phyloP scores from a whole-genome alignment of 495 filamentous ascomycete genomes.

The Oidiodendron maius region DNA sequence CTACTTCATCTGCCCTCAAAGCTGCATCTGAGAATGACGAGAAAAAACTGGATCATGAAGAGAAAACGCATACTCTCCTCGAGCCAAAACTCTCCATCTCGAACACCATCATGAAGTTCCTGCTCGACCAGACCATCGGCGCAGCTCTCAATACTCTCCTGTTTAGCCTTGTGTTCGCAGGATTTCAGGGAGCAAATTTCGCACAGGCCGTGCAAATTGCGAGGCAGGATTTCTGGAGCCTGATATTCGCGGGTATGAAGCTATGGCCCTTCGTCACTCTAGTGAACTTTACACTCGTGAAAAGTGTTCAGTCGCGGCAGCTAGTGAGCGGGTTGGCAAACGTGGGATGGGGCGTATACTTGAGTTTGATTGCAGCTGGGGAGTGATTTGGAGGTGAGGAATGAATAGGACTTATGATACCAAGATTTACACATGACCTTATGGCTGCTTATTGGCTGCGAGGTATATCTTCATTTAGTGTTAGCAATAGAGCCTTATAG shows the following conservation, averaged over 20 bases:
- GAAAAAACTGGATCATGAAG: constrained; percentile 35
- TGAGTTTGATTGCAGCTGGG: constrained; percentile 49
- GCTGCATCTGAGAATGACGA: constrained; percentile 35
- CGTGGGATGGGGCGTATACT: constrained; percentile 79
- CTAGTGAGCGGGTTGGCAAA: constrained; percentile 77
- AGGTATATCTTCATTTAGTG: too few species aligned
- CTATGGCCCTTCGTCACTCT: constrained; percentile 80
- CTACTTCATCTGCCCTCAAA: constrained; percentile 28
- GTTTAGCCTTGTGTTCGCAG: constrained; percentile 44
- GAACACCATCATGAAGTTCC: constrained; percentile 76
- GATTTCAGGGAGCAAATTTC: constrained; percentile 11
- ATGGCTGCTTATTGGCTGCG: too few species aligned
- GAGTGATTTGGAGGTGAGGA: background rate
- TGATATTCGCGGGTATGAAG: constrained; percentile 70
- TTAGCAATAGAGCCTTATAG: too few species aligned
- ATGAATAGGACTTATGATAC: too few species aligned
- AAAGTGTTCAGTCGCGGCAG: constrained; percentile 65
- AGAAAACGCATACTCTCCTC: constrained; percentile 31
- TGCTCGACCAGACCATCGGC: constrained; percentile 76
- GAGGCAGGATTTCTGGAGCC: constrained; percentile 55
- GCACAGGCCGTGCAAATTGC: constrained; percentile 22
- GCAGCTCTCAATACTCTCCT: constrained; percentile 70
- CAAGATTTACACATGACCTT: too few species aligned
- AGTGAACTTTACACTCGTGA: constrained; percentile 71
- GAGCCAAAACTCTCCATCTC: constrained; percentile 50